Evolutionary conservation across 2,329 filamentous ascomycete species (phyloP).

Genomic region (Paraphaeosphaeria minitans): DNA sequence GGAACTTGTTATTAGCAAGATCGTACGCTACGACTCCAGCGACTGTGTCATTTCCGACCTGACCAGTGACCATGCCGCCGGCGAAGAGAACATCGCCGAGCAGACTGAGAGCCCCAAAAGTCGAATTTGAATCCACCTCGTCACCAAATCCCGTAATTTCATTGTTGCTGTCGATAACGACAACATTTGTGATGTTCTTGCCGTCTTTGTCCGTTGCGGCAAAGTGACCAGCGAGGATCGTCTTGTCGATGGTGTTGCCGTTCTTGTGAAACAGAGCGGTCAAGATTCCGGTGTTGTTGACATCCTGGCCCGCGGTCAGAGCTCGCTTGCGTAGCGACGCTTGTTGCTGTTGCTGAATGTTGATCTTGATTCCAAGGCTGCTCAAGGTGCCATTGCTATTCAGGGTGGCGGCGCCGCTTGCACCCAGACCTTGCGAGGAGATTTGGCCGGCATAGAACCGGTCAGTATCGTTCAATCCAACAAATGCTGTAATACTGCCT

Average conservation of each 20-base stretch:
- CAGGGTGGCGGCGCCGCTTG: constrained; percentile 74
- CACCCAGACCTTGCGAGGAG: constrained; percentile 72
- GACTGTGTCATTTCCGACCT: constrained; percentile 64
- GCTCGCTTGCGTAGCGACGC: constrained; percentile 48
- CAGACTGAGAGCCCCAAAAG: constrained; percentile 69
- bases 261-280: constrained; percentile 76
- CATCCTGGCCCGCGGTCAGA: constrained; percentile 49
- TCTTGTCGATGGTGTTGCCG: constrained; percentile 73
- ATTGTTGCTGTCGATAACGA: constrained; percentile 79
- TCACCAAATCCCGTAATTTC: constrained; percentile 70
- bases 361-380: constrained; percentile 52
- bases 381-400: constrained; percentile 42
- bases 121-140: constrained; percentile 72
- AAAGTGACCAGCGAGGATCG: constrained; percentile 88
- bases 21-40: constrained; percentile 82
- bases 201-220: constrained; percentile 70
- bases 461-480: constrained; percentile 64
- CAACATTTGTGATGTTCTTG: constrained; percentile 75
- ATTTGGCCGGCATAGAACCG: constrained; percentile 85
- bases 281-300: constrained; percentile 69
- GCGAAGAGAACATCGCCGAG: constrained; percentile 68
- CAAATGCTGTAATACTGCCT: constrained; percentile 73
- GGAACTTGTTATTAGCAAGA: constrained; percentile 66
- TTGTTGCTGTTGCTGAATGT: constrained; percentile 37
- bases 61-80: constrained; percentile 79